A percentile compares a stretch with the other conserved stretches of the same genome.
Evolutionary conservation across 164 flowering plant genomes (phyloP).

Genomic region (Cinnamomum chago): DNA sequence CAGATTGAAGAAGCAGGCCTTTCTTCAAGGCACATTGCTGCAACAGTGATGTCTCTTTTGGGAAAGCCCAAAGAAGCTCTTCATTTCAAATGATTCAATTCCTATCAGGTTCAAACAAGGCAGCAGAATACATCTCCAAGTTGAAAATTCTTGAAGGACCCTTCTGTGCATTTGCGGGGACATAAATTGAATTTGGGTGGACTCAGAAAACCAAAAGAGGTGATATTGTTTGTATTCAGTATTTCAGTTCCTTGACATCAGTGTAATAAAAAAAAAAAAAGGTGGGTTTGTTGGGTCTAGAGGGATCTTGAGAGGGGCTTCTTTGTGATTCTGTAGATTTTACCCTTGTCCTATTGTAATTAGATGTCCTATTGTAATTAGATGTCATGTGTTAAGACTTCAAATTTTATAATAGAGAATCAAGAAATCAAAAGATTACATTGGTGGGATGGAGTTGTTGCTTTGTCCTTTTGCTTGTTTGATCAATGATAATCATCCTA

Average conservation of each 20-base stretch:
- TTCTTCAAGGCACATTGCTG: conserved; percentile 63
- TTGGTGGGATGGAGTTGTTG: too few relatives aligned
- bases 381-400: background rate
- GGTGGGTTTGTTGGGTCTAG: background rate
- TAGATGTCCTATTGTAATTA: background rate
- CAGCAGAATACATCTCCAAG: background rate
- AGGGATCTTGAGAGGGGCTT: background rate
- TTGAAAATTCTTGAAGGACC: too few relatives aligned
- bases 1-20: conserved; percentile 89
- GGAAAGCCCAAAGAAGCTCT: conserved; percentile 70
- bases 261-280: background rate
- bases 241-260: too few relatives aligned
- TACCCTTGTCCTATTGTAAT: background rate
- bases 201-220: background rate
- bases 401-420: background rate
- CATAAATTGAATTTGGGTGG: background rate
- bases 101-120: conserved; percentile 11
- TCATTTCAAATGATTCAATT: conserved; percentile 16
- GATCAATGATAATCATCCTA: too few relatives aligned
- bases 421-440: too few relatives aligned
- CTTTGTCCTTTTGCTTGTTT: too few relatives aligned
- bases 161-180: too few relatives aligned
- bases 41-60: conserved; percentile 65
- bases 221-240: background rate
- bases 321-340: background rate